Conservation (phyloP, 148 eudicot genomes). For the Nepenthes gracilis region DNA sequence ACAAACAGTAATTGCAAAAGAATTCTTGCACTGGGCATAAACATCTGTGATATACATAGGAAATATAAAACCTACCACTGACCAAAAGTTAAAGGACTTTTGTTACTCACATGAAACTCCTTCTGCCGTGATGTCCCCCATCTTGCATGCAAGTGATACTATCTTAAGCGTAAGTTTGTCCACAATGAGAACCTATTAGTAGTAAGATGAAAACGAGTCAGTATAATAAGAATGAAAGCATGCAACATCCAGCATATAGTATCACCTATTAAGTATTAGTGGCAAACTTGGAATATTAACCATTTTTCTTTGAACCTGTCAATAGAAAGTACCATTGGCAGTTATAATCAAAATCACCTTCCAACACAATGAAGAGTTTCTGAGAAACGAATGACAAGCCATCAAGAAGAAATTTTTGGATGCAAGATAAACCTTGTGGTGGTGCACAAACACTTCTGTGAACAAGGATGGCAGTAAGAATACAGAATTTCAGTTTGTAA, state of each 20-base stretch:
- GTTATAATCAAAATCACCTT: neutral
- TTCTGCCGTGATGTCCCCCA: constrained; percentile 94
- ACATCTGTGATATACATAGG: neutral
- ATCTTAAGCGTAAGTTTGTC: constrained; percentile 82
- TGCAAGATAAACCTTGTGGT: neutral
- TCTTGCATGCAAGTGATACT: constrained; percentile 89
- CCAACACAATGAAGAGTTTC: neutral
- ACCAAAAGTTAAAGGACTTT: constrained; percentile 13
- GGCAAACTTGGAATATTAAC: neutral
- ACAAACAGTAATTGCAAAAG: too few species aligned
- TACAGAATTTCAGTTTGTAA: neutral
- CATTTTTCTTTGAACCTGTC: too few species aligned
- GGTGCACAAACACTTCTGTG: neutral
- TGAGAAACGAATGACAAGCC: neutral
- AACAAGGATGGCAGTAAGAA: neutral
- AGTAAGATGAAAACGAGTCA: neutral
- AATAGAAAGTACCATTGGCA: too few species aligned
- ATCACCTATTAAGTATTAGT: neutral
- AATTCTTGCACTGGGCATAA: neutral
- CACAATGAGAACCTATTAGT: constrained; percentile 85
- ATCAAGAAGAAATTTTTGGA: neutral
- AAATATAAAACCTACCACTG: neutral
- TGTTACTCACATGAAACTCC: constrained; percentile 86
- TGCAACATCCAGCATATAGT: neutral
- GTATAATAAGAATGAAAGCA: neutral